These are phyloP conservation scores for Pedinophyceae sp. DNA, from an alignment of 139 green algal species.

Conservation along the genomic window DNA sequence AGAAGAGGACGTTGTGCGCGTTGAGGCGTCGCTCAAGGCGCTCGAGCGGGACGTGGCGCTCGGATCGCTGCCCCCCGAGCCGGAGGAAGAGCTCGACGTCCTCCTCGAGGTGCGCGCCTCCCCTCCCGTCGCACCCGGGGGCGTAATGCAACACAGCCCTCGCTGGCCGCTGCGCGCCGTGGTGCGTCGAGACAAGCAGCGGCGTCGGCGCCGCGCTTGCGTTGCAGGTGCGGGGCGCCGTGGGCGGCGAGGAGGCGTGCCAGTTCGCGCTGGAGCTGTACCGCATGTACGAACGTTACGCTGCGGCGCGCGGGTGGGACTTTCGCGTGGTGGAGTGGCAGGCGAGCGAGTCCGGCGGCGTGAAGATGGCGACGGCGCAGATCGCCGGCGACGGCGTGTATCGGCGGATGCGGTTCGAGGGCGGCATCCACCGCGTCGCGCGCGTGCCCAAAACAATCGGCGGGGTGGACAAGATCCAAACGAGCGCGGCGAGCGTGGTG, in stretches of 20 bases:
- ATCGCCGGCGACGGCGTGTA: not conserved
- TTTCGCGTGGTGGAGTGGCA: not conserved
- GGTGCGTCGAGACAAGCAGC: too few species aligned
- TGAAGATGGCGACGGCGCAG: not conserved
- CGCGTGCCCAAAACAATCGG: slow-evolving; percentile 2
- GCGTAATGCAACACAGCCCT: too few species aligned
- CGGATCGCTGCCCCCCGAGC: not conserved
- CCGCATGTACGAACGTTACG: not conserved
- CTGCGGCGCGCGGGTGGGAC: not conserved
- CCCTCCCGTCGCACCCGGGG: too few species aligned
- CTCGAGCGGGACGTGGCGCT: not conserved
- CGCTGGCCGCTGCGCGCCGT: too few species aligned
- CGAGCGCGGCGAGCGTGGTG: slow-evolving; percentile 3
- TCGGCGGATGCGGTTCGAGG: not conserved
- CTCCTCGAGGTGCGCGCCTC: not conserved
- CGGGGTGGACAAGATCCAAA: slow-evolving; percentile 2
- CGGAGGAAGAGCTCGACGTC: not conserved
- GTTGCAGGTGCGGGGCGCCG: not conserved
- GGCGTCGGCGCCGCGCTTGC: too few species aligned
- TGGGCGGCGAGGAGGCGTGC: slow-evolving; percentile 4
- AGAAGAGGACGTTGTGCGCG: not conserved
- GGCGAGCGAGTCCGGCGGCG: not conserved
- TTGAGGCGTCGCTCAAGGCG: not conserved
- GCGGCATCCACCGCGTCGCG: slow-evolving; percentile 4
- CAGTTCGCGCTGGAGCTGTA: slow-evolving; percentile 1